A percentile compares a stretch with the other conserved stretches of the same genome.
Conservation (phyloP, 345 rosid genomes). For the Citrus reticulata region DNA sequence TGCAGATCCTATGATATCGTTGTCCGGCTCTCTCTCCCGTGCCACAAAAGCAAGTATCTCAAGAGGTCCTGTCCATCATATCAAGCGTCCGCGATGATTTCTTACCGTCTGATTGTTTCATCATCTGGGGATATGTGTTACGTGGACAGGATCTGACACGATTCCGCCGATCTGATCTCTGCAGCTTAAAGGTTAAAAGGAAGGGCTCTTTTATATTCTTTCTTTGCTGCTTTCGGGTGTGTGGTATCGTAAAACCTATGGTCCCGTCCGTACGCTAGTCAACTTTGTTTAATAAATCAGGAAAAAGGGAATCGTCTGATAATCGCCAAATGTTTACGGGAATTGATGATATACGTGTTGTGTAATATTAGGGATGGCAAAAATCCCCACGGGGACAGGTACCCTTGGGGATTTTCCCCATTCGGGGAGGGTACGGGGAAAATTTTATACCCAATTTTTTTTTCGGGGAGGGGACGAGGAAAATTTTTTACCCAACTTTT, state of each 20-base stretch:
- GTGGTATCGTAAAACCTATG: not conserved
- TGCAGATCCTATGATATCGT: conserved; percentile 35
- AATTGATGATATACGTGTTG: not conserved
- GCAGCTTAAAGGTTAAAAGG: conserved; percentile 2
- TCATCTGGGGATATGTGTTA: not conserved
- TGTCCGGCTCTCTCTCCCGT: conserved; percentile 5
- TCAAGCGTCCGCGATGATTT: not conserved
- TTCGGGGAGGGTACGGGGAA: too few species aligned
- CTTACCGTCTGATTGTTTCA: conserved; percentile 11
- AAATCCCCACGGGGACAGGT: too few species aligned
- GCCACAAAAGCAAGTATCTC: not conserved
- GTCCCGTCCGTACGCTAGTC: not conserved
- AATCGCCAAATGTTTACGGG: not conserved
- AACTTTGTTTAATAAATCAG: not conserved
- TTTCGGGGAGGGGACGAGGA: too few species aligned
- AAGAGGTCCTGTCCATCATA: not conserved
- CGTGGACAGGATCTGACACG: conserved; percentile 17
- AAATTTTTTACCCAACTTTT: too few species aligned
- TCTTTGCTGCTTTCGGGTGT: not conserved
- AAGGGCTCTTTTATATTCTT: not conserved
- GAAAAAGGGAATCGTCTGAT: not conserved
- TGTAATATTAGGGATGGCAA: too few species aligned
- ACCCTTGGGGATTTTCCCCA: too few species aligned
- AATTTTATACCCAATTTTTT: too few species aligned
- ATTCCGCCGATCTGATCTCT: not conserved